Percentiles rank a stretch among this genome's conserved stretches.
Conservation (phyloP, 2,329 filamentous ascomycete genomes). For the Penicillium carneum region DNA sequence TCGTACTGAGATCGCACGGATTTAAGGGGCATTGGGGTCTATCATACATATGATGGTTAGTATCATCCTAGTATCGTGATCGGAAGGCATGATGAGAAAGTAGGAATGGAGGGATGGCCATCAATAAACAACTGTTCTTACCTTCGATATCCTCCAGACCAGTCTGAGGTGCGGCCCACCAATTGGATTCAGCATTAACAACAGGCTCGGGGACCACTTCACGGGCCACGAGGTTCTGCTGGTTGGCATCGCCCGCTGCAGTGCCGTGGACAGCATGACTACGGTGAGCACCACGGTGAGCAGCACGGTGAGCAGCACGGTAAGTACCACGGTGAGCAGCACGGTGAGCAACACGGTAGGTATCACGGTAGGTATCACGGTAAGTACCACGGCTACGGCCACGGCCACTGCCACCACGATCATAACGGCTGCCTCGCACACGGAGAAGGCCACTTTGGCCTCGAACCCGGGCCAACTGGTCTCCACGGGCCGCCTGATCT, state of each 20-base stretch:
- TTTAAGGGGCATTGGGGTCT: background rate
- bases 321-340: too few species aligned
- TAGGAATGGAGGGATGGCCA: background rate
- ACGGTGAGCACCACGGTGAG: too few species aligned
- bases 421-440: background rate
- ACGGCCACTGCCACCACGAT: background rate
- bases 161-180: background rate
- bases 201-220: background rate
- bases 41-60: background rate
- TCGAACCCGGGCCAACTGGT: background rate
- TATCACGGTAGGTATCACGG: background rate
- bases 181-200: background rate
- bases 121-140: background rate
- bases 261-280: background rate
- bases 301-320: too few species aligned
- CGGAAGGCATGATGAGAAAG: background rate
- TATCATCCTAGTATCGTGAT: background rate
- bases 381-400: background rate
- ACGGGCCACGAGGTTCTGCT: background rate
- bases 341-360: too few species aligned
- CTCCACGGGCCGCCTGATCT: background rate
- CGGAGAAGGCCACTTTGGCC: background rate
- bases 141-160: background rate
- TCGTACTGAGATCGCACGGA: background rate
- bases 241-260: background rate